Percentiles rank a stretch among this genome's conserved stretches.
phyloP scores from a whole-genome alignment of 176 grass and related monocot species.

The Eleusine coracana region DNA sequence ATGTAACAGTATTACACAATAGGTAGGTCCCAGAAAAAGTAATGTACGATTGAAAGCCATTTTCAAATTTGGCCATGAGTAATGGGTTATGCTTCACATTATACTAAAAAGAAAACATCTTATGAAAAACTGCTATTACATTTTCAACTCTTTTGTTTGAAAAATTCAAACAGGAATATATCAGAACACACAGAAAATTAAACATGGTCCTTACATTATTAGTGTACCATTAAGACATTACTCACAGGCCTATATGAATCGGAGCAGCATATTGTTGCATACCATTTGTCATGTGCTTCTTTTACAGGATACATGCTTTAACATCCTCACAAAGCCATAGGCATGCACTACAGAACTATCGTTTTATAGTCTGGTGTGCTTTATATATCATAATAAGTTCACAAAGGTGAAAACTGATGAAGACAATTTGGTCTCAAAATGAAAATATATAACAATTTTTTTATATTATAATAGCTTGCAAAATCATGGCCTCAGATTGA shows the following conservation, averaged over 20 bases:
- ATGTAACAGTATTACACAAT: too few species aligned
- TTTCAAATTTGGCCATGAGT: too few species aligned
- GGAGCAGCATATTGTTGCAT: neutral
- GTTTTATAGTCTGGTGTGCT: neutral
- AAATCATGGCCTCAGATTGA: constrained; percentile 18
- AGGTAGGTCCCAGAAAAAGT: too few species aligned
- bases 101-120: neutral
- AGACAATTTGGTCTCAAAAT: constrained; percentile 20
- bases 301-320: neutral
- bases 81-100: neutral
- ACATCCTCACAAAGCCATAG: neutral
- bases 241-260: neutral
- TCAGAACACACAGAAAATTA: neutral
- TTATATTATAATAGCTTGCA: neutral
- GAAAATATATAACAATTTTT: neutral
- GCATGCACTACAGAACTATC: neutral
- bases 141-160: neutral
- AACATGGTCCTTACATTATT: neutral
- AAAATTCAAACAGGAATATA: neutral
- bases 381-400: neutral
- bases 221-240: neutral
- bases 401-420: neutral
- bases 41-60: too few species aligned
- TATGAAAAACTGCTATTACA: neutral
- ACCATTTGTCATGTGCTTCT: neutral